Evolutionary conservation across 495 filamentous ascomycete species (phyloP), one percentile per base, ranked within the genome.

Genomic region (Cairneyella variabilis): DNA sequence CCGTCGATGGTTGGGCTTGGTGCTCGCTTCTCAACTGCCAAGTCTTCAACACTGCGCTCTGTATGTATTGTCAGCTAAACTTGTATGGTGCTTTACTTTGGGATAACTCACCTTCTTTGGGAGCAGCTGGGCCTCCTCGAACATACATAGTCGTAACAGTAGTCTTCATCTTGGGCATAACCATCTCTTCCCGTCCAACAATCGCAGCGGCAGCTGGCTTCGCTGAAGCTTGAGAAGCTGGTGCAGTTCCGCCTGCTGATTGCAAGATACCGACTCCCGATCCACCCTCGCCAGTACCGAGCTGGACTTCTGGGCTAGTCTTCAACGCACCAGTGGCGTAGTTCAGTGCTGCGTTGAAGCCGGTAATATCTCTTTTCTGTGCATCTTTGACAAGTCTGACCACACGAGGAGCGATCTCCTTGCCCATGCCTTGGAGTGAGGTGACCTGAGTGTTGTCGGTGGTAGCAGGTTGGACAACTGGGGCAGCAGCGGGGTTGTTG

Each of bases 81-180:
- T n/a, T 30, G 41, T 47, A 34, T 44, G 21, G n/a, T n/a, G n/a
- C n/a, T n/a, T n/a, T n/a, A n/a, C n/a, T n/a, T n/a, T n/a, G n/a
- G n/a, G n/a, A 34, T 43, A 43, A 69, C 72, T 69, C 57, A 75
- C 71, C 61, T 32, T 66, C 66, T 20, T 47, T 10, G 17, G 8
- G 36, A 38, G 72, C 71, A 27, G 71, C 64, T 21, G 48, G 23
- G n/a, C 74, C 74, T 11, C 72, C 65, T 57, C 70, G 63, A 46
- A 77, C 68, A 42, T 69, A 76, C 73, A 77, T 75, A 42, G 71
- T 75, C 11, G 74, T 77, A 26, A 77, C 73, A 56, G 69, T 74
- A 17, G 72, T 68, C 10, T 68, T 60, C 43, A 55, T 42, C 57
- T 53, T 59, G 2, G 56, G 67, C 14, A 66, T 66, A 38, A 57